Base-by-base conservation (phyloP, 768 basidiomycete genomes). In the Lactarius tabidus region DNA sequence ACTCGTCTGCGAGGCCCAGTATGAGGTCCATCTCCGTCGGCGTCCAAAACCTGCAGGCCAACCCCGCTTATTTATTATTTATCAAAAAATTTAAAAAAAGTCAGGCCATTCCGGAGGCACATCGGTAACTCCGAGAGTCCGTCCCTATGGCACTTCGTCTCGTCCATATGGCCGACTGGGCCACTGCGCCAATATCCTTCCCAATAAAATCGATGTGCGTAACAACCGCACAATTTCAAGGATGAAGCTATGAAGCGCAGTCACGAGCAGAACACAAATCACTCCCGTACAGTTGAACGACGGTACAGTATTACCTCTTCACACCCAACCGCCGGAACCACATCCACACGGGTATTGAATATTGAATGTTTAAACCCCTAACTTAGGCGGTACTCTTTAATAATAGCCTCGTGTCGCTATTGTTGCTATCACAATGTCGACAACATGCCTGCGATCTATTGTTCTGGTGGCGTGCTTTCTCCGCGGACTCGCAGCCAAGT, bases 1-100 rank as follows among this genome's bases (percentile, higher is more conserved):
- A 82, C 36, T 88, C 82, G 78, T 98, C 94, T 48, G 81, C 80
- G 67, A 88, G 54, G 67, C 79, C 64, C 57, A 98, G 85, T n/a
- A 95, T 78, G 74, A 91, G 74, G 79, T 98, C 95, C 95, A 98
- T 98, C 18, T 64, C 45, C n/a, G 48, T 4, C 14, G 36, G 7
- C 35, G 20, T 20, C n/a, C 29, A 33, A 35, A 57, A n/a, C n/a
- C 6, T 6, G 20, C 33, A 6, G 15, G 17, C 7, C 52, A 17
- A 53, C 52, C 3, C 9, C 52, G 31, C 9, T 31, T 54, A 54
- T 20, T 29, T 56, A 56, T 29, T 56, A 56, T 36, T 23, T 36
- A 36, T 36, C 12, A 2, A 1, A 29, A 20, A 51, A 2, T 23
- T 6, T 31, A 54, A 18, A n/a, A 38, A 26, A 57, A 57, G 56